Percentiles rank a stretch among this genome's conserved stretches.
Evolutionary conservation across 495 filamentous ascomycete genomes (phyloP).

Genomic region (Baudoinia panamericana): DNA sequence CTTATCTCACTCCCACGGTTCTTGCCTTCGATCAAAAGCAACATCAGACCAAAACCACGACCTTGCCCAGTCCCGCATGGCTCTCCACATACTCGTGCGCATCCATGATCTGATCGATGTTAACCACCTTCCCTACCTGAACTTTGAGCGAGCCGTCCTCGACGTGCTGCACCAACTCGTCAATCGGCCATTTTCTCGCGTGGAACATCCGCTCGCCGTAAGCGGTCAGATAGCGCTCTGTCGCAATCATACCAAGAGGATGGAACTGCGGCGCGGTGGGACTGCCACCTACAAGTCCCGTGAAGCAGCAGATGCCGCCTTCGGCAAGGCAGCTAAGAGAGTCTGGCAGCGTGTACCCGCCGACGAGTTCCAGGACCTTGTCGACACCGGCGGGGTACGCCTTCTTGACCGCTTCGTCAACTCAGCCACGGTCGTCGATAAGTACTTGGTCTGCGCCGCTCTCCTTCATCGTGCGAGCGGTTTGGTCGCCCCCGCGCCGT

Average conservation of each 20-base stretch:
- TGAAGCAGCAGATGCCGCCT: slow-evolving; percentile 37
- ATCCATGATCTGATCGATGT: slow-evolving; percentile 39
- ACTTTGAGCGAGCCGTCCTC: slow-evolving; percentile 31
- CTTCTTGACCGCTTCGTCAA: slow-evolving; percentile 19
- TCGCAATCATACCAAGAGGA: not conserved
- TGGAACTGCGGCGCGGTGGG: not conserved
- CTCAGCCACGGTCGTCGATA: slow-evolving; percentile 28
- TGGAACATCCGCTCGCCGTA: slow-evolving; percentile 34
- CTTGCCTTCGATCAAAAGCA: too few species aligned
- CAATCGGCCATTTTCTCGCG: slow-evolving; percentile 36
- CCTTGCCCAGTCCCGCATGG: slow-evolving; percentile 24
- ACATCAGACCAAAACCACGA: slow-evolving; percentile 22
- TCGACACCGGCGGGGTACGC: slow-evolving; percentile 30
- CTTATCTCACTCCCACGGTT: too few species aligned
- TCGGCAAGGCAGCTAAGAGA: slow-evolving; percentile 30
- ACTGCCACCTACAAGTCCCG: slow-evolving; percentile 38
- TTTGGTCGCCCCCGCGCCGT: slow-evolving; percentile 26
- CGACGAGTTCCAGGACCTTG: slow-evolving; percentile 39
- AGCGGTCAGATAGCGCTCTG: slow-evolving; percentile 26
- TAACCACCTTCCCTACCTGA: slow-evolving; percentile 35
- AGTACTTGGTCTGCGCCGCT: slow-evolving; percentile 33
- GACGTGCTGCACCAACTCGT: slow-evolving; percentile 31
- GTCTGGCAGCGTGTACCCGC: slow-evolving; percentile 31
- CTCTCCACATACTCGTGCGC: slow-evolving; percentile 30
- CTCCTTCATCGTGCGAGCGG: slow-evolving; percentile 24